Percentiles rank a stretch among this genome's conserved stretches.
These are phyloP conservation scores for Rhizophora apiculata DNA, from an alignment of 345 rosid species.

Conservation along the genomic window DNA sequence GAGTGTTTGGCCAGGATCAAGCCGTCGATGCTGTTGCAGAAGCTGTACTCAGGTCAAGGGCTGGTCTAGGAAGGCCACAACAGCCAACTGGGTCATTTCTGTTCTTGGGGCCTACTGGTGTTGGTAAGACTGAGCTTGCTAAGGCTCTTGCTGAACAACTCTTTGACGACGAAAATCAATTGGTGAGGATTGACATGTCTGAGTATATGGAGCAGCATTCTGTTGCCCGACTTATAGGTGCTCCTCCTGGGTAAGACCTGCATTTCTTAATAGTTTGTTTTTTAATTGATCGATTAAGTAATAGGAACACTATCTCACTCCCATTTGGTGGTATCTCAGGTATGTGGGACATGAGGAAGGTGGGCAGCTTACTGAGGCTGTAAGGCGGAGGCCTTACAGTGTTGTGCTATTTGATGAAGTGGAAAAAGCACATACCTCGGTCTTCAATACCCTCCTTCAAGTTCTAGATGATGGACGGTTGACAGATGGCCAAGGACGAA, in stretches of 20 bases:
- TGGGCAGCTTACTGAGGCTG: constrained; percentile 89
- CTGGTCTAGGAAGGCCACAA: constrained; percentile 90
- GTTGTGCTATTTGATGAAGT: constrained; percentile 86
- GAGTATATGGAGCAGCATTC: constrained; percentile 93
- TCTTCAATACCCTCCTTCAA: constrained; percentile 88
- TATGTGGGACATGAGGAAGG: constrained; percentile 97
- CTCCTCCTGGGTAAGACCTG: constrained; percentile 71
- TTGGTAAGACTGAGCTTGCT: constrained; percentile 88
- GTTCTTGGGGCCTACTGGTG: constrained; percentile 95
- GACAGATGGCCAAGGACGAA: constrained; percentile 93
- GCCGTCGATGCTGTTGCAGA: constrained; percentile 82
- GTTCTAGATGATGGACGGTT: constrained; percentile 87
- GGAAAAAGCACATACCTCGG: constrained; percentile 88
- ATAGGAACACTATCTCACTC: background rate
- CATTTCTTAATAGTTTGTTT: background rate
- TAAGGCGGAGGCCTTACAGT: constrained; percentile 82
- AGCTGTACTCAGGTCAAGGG: constrained; percentile 80
- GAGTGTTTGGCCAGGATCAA: constrained; percentile 84
- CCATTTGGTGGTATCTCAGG: constrained; percentile 22
- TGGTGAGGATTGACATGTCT: constrained; percentile 80
- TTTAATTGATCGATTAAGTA: background rate
- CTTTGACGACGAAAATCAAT: constrained; percentile 71
- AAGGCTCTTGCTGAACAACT: constrained; percentile 96
- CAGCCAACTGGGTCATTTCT: constrained; percentile 94
- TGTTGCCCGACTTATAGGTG: constrained; percentile 69